Evolutionary conservation across 2,329 filamentous ascomycete species (phyloP), one percentile per base, ranked within the genome.

Genomic region (Teratosphaeria gauchensis): DNA sequence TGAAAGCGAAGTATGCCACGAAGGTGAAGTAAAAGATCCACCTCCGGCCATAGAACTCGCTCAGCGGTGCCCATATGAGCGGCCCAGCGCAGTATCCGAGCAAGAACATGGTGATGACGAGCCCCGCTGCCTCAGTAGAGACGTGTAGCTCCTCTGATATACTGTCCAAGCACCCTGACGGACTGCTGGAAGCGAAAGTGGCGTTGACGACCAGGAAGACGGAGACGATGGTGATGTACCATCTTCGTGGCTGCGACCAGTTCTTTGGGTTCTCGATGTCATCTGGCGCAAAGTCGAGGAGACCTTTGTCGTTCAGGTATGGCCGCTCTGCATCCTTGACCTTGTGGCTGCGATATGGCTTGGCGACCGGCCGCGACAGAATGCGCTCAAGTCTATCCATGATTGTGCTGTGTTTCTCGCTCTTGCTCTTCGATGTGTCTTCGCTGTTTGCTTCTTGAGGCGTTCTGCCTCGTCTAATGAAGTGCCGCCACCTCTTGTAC

Each of bases 31-130:
- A 78, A 63, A 83, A 80, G 53, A 83, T 76, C 63, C 72, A 74
- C 60, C 79, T 74, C 14, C 85, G 77, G 8, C 85, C 84, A 59
- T 81, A 82, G 60, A 87, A 83, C 67, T 89, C 86, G 51, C 82
- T 86, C 2, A 88, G 68, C 0, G 86, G 86, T 0, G 84, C 85
- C 77, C 84, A 87, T 12, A 86, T 70, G 8, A 86, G 71, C 0
- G 83, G 83, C 0, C 84, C 84, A 1, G 80, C 77, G 21, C 85
- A 81, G 66, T 86, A 88, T n/a, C 69, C 70, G 1, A 72, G 63
- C 19, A 72, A 58, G 58, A 72, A 72, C 1, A 71, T 61, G 2
- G 70, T 71, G 9, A 70, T 63, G n/a, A 70, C 70, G 32, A 71
- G 61, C 9, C 65, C 65, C 4, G 67, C 68, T 9, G 73, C 78